These are phyloP conservation scores for Pythium brassicae DNA, from an alignment of 352 stramenopile genomes.

Conservation along the genomic window DNA sequence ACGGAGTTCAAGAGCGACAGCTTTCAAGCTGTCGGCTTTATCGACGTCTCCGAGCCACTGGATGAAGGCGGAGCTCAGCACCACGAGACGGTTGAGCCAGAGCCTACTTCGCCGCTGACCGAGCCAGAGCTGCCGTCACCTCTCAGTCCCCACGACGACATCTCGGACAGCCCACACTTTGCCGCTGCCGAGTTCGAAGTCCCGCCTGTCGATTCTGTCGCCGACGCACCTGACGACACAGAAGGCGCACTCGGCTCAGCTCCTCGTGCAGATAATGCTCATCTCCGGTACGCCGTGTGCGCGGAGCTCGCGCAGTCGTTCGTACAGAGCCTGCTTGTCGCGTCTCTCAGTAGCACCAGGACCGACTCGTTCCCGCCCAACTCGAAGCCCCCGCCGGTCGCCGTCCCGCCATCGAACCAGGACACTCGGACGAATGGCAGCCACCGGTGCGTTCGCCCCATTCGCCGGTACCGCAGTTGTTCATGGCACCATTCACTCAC, in stretches of 20 bases:
- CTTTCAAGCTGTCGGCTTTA: too few relatives aligned
- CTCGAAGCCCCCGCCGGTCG: background rate
- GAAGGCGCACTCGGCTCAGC: background rate
- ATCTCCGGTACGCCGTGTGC: background rate
- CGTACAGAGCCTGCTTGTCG: background rate
- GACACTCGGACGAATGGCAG: background rate
- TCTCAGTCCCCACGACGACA: too few relatives aligned
- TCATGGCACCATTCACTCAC: too few relatives aligned
- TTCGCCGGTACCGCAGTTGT: too few relatives aligned
- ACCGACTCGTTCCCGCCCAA: background rate
- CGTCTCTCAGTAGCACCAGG: background rate
- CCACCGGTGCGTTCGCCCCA: constrained; percentile 1
- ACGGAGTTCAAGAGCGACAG: too few relatives aligned
- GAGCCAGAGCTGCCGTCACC: too few relatives aligned
- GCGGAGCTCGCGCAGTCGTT: background rate
- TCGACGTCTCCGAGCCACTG: too few relatives aligned
- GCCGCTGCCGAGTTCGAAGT: background rate
- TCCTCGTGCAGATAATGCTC: background rate
- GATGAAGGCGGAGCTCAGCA: too few relatives aligned
- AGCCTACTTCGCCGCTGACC: too few relatives aligned
- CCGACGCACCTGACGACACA: background rate
- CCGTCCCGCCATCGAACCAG: background rate
- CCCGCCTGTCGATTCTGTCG: background rate
- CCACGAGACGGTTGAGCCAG: too few relatives aligned
- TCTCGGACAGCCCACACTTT: too few relatives aligned